Evolutionary conservation across 768 basidiomycete species (phyloP).

Genomic region (Cystofilobasidium bisporidii): DNA sequence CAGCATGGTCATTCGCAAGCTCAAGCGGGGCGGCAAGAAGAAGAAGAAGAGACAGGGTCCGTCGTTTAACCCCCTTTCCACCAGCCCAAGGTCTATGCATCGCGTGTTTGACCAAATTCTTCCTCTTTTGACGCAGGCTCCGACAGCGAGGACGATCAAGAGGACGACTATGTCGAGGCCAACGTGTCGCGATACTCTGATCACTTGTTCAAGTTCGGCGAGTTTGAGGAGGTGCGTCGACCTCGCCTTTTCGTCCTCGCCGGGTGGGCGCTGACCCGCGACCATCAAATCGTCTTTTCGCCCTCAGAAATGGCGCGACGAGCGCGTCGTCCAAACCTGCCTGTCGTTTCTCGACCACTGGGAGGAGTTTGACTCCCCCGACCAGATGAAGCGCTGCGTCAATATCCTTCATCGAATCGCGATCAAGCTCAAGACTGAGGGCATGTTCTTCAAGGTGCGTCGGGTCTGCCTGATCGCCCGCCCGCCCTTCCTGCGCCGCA

Average conservation of each 20-base stretch:
- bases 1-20: constrained; percentile 55
- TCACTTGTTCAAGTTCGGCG: constrained; percentile 82
- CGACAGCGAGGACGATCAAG: constrained; percentile 53
- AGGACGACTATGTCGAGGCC: constrained; percentile 46
- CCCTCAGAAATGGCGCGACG: constrained; percentile 73
- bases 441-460: constrained; percentile 83
- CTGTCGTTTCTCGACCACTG: constrained; percentile 73
- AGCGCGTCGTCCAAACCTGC: constrained; percentile 75
- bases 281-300: too few relatives aligned
- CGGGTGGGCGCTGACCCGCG: too few relatives aligned
- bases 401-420: constrained; percentile 82
- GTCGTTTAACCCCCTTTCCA: too few relatives aligned
- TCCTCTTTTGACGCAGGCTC: constrained; percentile 11
- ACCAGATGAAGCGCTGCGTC: constrained; percentile 84
- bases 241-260: too few relatives aligned
- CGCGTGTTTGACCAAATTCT: too few relatives aligned
- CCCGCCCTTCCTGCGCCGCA: too few relatives aligned
- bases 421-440: constrained; percentile 83
- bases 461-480: too few relatives aligned
- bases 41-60: constrained; percentile 45
- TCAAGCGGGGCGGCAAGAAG: constrained; percentile 37
- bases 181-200: constrained; percentile 59
- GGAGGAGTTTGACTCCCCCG: constrained; percentile 64
- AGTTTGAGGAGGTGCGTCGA: constrained; percentile 70
- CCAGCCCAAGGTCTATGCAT: too few relatives aligned